Evolutionary conservation across 345 rosid species (phyloP), one percentile per base, ranked within the genome.

Genomic region (Camelina hispida): DNA sequence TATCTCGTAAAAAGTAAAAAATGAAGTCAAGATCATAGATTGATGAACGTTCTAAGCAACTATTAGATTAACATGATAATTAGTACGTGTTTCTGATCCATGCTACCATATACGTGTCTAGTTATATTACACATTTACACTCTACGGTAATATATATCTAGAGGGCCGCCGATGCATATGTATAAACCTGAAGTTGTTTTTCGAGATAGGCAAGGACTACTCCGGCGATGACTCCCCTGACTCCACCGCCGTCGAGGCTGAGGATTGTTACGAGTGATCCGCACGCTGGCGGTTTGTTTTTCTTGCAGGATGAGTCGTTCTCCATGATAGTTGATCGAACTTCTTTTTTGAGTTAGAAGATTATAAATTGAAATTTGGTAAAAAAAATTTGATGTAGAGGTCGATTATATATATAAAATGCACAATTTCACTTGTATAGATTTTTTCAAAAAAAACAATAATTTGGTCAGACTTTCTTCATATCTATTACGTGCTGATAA

Each of bases 231-330:
- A 86, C 81, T 68, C 93, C 95, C 75, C 88, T 56, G 28, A 91
- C 69, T 18, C 91, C 95, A 22, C 97, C 97, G 8, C 95, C 97
- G 50, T 91, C 97, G 18, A 91, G 69, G 60, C 97, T 87, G 12
- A 91, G 88, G 54, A 89, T 48, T 7, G 97, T 86, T 15, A 86
- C 74, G 9, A 87, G 91, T 2, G 81, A 69, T 16, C 95, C 97
- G 38, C 34, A 75, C 8, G 61, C 46, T 5, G 95, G 89, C 15
- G 90, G 85, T 38, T 53, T 81, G 69, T 70, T 69, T 30, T 17
- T 60, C 20, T 38, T 32, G 22, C 7, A 43, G 3, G 71, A 18
- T 14, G 60, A 11, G 23, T 17, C 62, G 15, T 43, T 37, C 72
- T 62, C 77, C 83, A 82, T 76, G 10, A 37, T 69, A 32, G 16